Conservation (phyloP, 2,329 filamentous ascomycete genomes). For the Paramyrothecium sp. region DNA sequence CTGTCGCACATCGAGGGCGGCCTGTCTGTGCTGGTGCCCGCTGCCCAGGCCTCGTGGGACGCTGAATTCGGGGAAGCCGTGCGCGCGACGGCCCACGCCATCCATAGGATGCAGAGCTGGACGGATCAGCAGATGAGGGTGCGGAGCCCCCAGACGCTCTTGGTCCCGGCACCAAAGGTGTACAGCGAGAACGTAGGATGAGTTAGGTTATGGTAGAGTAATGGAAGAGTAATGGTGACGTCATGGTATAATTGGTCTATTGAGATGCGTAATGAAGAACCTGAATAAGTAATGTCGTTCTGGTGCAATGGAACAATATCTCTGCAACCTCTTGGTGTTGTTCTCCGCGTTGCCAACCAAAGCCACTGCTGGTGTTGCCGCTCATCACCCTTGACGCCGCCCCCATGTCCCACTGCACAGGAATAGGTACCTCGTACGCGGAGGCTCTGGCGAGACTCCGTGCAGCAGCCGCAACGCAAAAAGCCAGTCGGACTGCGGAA, state of each 20-base stretch:
- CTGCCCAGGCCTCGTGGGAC: slow-evolving; percentile 32
- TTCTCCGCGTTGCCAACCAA: no score
- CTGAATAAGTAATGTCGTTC: no score
- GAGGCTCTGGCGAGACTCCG: not conserved
- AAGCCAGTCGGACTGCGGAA: not conserved
- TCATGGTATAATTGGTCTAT: not conserved
- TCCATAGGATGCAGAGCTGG: slow-evolving; percentile 28
- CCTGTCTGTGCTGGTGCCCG: slow-evolving; percentile 24
- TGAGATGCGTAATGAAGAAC: not conserved
- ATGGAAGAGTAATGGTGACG: not conserved
- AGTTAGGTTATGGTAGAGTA: no score
- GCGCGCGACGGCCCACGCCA: slow-evolving; percentile 7
- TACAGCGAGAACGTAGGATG: not conserved
- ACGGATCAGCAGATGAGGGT: slow-evolving; percentile 29
- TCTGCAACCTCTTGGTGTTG: no score
- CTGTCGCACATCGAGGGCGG: slow-evolving; percentile 26
- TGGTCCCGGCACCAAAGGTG: slow-evolving; percentile 22
- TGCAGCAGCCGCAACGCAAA: not conserved
- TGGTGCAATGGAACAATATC: no score
- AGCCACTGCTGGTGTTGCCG: no score
- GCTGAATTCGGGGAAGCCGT: slow-evolving; percentile 22
- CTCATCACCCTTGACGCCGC: not conserved
- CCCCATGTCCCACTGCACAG: not conserved
- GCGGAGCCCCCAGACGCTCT: slow-evolving; percentile 28
- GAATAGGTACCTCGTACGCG: not conserved